Evolutionary conservation across 352 stramenopile genomes (phyloP), one percentile per base, ranked within the genome.

Genomic region (Phytophthora hybrid): DNA sequence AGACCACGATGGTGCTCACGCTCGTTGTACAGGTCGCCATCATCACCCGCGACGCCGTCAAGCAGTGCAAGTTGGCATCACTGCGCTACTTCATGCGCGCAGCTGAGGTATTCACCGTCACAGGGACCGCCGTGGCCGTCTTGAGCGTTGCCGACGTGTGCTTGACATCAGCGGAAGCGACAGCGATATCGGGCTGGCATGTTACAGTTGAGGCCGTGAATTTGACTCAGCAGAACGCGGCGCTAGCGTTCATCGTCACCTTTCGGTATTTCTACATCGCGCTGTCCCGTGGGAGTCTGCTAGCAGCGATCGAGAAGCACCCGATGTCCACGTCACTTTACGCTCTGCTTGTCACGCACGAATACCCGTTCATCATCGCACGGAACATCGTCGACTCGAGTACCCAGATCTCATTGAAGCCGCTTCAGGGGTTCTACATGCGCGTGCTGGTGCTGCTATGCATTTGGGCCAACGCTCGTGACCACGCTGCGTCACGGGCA

Each of bases 21-120:
- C 70, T 79, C 49, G 19, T 71, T 13, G 32, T 63, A n/a, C 78
- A 85, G 59, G 72, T 82, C 55, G 65, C 66, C 2, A 79, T 85
- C 47, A 80, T 79, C 63, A 73, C 71, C 26, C 61, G 64, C 11
- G 78, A 84, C 52, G 60, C 78, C 5, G 64, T 64, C 23, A 78
- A 79, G 39, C 62, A 80, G 37, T 68, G 51, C 53, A 76, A 80
- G 49, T 59, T 69, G 19, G 49, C 61, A 32, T 73, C 75, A 21
- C 55, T 85, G 41, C 54, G 59, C 19, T 67, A 57, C 29, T 58
- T 82, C 23, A 79, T 66, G 59, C 58, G 55, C 19, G 49, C 54
- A 4, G 55, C 65, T 1, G 72, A 85, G 49, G 18, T 71, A 14
- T 61, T 82, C 6, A 55, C 49, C 7, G 59, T n/a, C 0, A 56